A percentile compares a stretch with the other conserved stretches of the same genome.
phyloP scores from a whole-genome alignment of 2,329 filamentous ascomycete species.

The Orbilia ellipsospora region DNA sequence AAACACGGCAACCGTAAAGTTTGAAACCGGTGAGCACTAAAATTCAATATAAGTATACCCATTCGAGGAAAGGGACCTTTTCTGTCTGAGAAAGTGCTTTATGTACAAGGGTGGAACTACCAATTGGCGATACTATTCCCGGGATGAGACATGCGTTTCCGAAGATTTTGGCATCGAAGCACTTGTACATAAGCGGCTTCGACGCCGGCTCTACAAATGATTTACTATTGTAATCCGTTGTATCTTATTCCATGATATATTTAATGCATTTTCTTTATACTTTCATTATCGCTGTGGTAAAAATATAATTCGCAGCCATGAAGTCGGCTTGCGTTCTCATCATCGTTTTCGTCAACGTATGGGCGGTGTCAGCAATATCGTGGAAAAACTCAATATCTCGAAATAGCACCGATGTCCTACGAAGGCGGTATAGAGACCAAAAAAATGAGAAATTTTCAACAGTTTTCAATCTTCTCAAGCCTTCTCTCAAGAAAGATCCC shows the following conservation, averaged over 20 bases:
- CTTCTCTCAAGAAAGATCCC: conserved; percentile 22
- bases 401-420: conserved; percentile 40
- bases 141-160: conserved; percentile 36
- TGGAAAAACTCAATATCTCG: conserved; percentile 53
- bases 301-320: conserved; percentile 29
- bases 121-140: conserved; percentile 5
- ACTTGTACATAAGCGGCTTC: conserved; percentile 40
- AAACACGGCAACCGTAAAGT: neutral
- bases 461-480: conserved; percentile 26
- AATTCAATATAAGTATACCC: conserved; percentile 7
- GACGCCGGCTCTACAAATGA: conserved; percentile 2
- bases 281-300: conserved; percentile 26
- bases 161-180: conserved; percentile 6
- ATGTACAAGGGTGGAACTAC: conserved; percentile 23
- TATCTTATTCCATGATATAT: conserved; percentile 1
- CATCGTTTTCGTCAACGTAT: conserved; percentile 25
- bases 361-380: conserved; percentile 24
- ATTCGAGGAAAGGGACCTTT: conserved; percentile 2
- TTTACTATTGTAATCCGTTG: neutral
- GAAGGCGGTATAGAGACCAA: conserved; percentile 22
- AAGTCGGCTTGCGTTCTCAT: conserved; percentile 28
- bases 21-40: no score
- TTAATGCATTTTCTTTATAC: conserved; percentile 3
- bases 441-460: conserved; percentile 23
- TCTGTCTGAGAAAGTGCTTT: conserved; percentile 40